Evolutionary conservation across 208 protist genomes (phyloP), one percentile per base, ranked within the genome.

Genomic region (Crithidia fasciculata): DNA sequence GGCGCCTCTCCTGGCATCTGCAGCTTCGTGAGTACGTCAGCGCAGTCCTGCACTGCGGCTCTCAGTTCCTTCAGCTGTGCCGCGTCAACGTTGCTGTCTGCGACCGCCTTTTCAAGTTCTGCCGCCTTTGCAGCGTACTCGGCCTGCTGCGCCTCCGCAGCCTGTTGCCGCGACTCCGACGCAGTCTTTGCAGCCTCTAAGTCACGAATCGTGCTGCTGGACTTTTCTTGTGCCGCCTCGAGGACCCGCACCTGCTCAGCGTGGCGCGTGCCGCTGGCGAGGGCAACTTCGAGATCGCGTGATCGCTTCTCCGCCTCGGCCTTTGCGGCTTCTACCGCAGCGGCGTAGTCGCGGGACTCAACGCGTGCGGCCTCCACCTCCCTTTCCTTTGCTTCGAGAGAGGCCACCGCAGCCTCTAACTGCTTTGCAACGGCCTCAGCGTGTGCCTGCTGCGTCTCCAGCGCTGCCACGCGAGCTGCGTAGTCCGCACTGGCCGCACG

Each of bases 291-390:
- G 41, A 68, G 57, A 41, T 47, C 64, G 8, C 47, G 18, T 12
- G 43, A 37, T 36, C 9, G n/a, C 43, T 28, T 49, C 36, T 59
- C 18, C 10, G 8, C 16, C 10, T 61, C 10, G n/a, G 64, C 64
- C 9, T 18, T 55, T 15, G 50, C 50, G 16, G 50, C 16, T 19
- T 9, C 16, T 6, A 55, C 16, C 5, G 7, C 50, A 6, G 4
- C 16, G 16, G 50, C 16, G 16, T 9, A 19, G 7, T 9, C 16
- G 4, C 5, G 9, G 5, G 45, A n/a, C 36, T 40, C 40, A 5
- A 36, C 54, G 47, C 41, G 16, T 12, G 45, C 66, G 15, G 56
- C 50, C 45, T 65, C 40, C 44, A 39, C 44, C 59, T 66, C 44
- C 18, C 5, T 5, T 6, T 18, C 50, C 12, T 18, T 55, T 5